Base-by-base conservation (phyloP, 495 filamentous ascomycete genomes). In the Elaphomyces granulatus region DNA sequence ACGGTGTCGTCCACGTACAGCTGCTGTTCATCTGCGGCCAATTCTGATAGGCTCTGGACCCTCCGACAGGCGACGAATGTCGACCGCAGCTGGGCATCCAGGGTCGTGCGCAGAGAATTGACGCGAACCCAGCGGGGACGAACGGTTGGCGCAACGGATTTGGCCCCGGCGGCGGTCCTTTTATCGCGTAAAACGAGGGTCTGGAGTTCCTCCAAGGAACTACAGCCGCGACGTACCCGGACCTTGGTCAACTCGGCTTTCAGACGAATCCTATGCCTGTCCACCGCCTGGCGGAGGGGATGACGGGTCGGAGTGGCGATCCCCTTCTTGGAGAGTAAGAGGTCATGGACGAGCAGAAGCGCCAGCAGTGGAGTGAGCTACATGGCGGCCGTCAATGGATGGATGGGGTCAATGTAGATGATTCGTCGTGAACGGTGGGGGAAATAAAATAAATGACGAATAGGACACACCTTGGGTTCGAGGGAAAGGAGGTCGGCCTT, bases 51-150 rank as follows among this genome's bases (percentile, higher is more conserved):
- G 1, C 58, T 57, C 0, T 65, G 48, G 0, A 73, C 71, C 1
- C 56, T 53, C 17, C 64, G 50, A 43, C 73, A 87, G 3, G 53
- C 63, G 1, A 62, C 53, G 45, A 92, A 92, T 0, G 82, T 86
- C 0, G 72, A 75, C 3, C 59, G 57, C 15, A 92, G 54, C 53
- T 88, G 81, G 8, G 74, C 68, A 18, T 78, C 71, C 2, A 90
- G 50, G 0, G 70, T 77, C 8, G 76, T 77, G 37, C 77, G 80
- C 12, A 95, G 56, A 2, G 78, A 74, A 48, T 96, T 98, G 20
- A 96, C 68, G 2, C 90, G 75, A 4, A 92, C 75, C 90, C 90
- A 98, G 35, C 88, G 75, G 1, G 87, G 87, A 51, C 86, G 63
- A 65, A 55, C 45, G 8, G 54, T 52, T 8, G 45, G 38, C 9